Evolutionary conservation across 2,329 filamentous ascomycete species (phyloP).

Genomic region (Penicillium janthinellum): DNA sequence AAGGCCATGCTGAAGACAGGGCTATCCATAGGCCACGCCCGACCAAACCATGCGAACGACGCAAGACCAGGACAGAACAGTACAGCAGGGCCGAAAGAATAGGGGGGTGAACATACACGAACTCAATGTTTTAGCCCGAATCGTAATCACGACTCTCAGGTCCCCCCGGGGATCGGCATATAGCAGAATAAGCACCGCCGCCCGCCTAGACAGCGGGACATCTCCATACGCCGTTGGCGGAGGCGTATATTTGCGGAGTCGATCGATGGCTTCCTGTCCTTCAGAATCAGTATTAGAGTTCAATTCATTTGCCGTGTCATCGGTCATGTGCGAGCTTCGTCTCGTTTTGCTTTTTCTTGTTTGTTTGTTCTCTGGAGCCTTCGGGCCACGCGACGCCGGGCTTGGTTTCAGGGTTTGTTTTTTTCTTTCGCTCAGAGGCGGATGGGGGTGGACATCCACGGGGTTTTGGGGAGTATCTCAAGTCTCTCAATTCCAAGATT

Average conservation of each 20-base stretch:
- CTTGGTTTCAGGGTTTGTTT: constrained; percentile 15
- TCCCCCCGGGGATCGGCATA: constrained; percentile 84
- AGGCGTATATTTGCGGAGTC: constrained; percentile 58
- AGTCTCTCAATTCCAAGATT: neutral
- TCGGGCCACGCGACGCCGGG: constrained; percentile 12
- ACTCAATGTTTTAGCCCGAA: constrained; percentile 60
- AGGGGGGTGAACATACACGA: constrained; percentile 49
- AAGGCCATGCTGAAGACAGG: constrained; percentile 4
- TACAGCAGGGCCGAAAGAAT: neutral
- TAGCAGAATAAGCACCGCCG: constrained; percentile 83
- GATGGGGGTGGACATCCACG: constrained; percentile 27
- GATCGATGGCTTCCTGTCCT: constrained; percentile 55
- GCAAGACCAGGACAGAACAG: neutral
- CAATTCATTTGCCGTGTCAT: neutral
- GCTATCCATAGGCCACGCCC: neutral
- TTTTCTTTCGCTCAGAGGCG: constrained; percentile 1
- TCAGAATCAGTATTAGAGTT: neutral
- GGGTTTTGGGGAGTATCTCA: neutral
- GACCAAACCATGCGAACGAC: neutral
- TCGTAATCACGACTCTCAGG: constrained; percentile 66
- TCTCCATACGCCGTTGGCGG: constrained; percentile 60
- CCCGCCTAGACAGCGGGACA: constrained; percentile 66
- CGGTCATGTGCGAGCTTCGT: neutral
- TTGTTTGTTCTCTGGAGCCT: neutral
- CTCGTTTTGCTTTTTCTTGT: constrained; percentile 1